phyloP scores from a whole-genome alignment of 2,329 filamentous ascomycete genomes.

The Trichoderma simmonsii region DNA sequence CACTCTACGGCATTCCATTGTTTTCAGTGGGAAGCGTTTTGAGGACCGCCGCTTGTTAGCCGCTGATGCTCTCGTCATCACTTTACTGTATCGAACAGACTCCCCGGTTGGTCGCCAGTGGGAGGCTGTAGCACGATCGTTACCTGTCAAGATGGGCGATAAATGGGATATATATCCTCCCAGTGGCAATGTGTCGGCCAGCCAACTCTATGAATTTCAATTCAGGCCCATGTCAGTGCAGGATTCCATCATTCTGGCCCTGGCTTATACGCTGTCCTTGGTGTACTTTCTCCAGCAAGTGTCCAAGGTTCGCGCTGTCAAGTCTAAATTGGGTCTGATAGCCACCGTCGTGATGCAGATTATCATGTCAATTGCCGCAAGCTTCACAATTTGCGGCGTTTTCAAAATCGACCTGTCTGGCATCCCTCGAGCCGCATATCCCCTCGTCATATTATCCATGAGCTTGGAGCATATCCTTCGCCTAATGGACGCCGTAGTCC shows the following conservation, averaged over 20 bases:
- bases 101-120: constrained; percentile 63
- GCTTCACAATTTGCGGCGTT: constrained; percentile 75
- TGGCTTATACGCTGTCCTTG: constrained; percentile 62
- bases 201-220: constrained; percentile 72
- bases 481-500: constrained; percentile 72
- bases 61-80: constrained; percentile 76
- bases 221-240: constrained; percentile 68
- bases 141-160: constrained; percentile 48
- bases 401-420: constrained; percentile 72
- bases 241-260: constrained; percentile 61
- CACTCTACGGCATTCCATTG: constrained; percentile 72
- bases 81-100: constrained; percentile 65
- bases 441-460: constrained; percentile 71
- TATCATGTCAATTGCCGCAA: constrained; percentile 69
- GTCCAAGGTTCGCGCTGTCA: constrained; percentile 68
- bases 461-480: constrained; percentile 77
- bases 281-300: constrained; percentile 66
- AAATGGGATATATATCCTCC: constrained; percentile 65
- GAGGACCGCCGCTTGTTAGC: constrained; percentile 64
- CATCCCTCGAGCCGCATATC: constrained; percentile 72
- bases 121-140: constrained; percentile 55
- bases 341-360: constrained; percentile 69
- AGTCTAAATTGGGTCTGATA: constrained; percentile 70
- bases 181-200: constrained; percentile 51
- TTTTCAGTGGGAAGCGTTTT: constrained; percentile 79